Conservation (phyloP, 1,284 basidiomycete genomes). For the Abortiporus biennis region DNA sequence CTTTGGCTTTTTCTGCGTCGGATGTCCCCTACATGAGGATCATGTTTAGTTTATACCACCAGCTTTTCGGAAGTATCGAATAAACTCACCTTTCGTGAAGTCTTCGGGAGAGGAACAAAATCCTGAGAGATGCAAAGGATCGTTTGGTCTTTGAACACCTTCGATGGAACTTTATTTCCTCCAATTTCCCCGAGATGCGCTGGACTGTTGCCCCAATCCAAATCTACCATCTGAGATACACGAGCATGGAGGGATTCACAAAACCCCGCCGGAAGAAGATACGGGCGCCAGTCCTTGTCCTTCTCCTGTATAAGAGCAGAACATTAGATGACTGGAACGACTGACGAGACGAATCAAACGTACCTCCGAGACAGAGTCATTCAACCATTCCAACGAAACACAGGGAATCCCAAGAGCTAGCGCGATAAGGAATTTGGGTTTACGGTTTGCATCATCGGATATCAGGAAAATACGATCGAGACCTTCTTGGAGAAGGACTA, state of each 20-base stretch:
- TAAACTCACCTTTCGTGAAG: conserved; percentile 32
- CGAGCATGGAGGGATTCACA: conserved; percentile 44
- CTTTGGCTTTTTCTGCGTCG: conserved; percentile 18
- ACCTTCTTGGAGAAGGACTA: conserved; percentile 35
- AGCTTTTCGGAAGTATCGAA: background rate
- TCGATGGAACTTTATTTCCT: conserved; percentile 47
- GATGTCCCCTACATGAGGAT: conserved; percentile 8
- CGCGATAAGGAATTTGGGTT: conserved; percentile 76
- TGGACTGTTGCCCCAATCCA: conserved; percentile 58
- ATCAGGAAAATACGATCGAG: conserved; percentile 64
- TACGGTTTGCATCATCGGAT: conserved; percentile 57
- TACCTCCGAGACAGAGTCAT: conserved; percentile 36
- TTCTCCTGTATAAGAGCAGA: conserved; percentile 11
- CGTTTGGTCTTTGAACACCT: conserved; percentile 43
- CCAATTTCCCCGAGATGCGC: conserved; percentile 52
- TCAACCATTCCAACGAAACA: conserved; percentile 59
- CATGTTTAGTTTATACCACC: background rate
- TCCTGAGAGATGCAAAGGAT: conserved; percentile 54
- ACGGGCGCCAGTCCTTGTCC: conserved; percentile 48
- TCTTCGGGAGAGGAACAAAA: conserved; percentile 38
- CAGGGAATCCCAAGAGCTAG: conserved; percentile 85
- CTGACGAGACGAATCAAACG: conserved; percentile 15
- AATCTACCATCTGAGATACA: conserved; percentile 67
- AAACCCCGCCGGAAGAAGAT: conserved; percentile 64
- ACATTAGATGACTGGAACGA: background rate